Percentiles rank a stretch among this genome's conserved stretches.
Conservation (phyloP, 2,329 filamentous ascomycete species). For the Falciphora oryzae region DNA sequence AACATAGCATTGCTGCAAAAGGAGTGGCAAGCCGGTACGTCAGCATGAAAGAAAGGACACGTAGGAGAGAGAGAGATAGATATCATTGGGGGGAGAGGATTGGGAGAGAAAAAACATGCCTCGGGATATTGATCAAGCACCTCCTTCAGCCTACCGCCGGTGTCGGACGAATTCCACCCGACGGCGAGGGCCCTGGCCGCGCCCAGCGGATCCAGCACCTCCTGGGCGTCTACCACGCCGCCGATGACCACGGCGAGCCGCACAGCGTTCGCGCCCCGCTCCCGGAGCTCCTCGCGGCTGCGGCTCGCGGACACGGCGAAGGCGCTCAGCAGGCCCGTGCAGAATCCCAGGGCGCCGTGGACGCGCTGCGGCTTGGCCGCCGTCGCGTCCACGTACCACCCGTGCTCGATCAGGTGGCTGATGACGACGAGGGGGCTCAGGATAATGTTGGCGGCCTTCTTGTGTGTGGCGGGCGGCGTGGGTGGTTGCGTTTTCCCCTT, state of each 20-base stretch:
- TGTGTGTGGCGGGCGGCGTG: too few relatives aligned
- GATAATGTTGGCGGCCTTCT: conserved; percentile 19
- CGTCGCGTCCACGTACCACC: conserved; percentile 15
- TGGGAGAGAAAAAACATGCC: background rate
- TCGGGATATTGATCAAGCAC: conserved; percentile 5
- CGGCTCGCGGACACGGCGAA: conserved; percentile 27
- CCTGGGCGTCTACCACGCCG: conserved; percentile 29
- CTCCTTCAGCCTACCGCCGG: background rate
- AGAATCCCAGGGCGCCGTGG: conserved; percentile 19
- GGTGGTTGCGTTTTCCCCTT: too few relatives aligned
- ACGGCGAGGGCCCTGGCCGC: background rate
- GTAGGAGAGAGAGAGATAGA: conserved; percentile 14
- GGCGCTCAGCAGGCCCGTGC: conserved; percentile 33
- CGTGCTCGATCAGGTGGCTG: conserved; percentile 31
- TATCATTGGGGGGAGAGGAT: too few relatives aligned
- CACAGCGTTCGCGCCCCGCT: conserved; percentile 30
- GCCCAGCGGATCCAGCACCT: conserved; percentile 16
- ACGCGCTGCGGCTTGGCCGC: background rate
- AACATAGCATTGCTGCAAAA: conserved; percentile 25
- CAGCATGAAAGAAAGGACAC: background rate
- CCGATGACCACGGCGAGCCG: conserved; percentile 33
- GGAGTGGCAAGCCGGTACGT: background rate
- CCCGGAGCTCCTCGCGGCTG: conserved; percentile 23
- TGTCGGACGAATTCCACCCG: background rate
- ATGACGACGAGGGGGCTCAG: conserved; percentile 32